Percentiles rank a stretch among this genome's conserved stretches.
phyloP scores from a whole-genome alignment of 495 filamentous ascomycete genomes.

The Elasticomyces elasticus region DNA sequence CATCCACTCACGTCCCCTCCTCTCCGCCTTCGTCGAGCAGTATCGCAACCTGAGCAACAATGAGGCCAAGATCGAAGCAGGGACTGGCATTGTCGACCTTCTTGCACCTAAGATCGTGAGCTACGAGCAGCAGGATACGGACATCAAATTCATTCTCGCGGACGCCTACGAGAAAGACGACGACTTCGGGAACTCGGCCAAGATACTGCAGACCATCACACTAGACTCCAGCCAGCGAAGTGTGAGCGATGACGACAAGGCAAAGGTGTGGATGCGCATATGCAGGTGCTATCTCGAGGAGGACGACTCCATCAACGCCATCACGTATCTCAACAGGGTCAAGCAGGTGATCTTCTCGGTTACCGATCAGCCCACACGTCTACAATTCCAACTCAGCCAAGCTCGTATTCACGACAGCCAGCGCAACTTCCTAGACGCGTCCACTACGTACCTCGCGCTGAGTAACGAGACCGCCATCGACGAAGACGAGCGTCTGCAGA shows the following conservation, averaged over 20 bases:
- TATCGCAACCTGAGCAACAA: conserved; percentile 46
- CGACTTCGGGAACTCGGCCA: conserved; percentile 68
- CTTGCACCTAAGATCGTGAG: conserved; percentile 58
- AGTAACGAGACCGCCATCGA: conserved; percentile 64
- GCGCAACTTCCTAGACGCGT: conserved; percentile 82
- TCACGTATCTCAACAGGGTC: conserved; percentile 80
- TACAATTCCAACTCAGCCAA: conserved; percentile 83
- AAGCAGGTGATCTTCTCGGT: conserved; percentile 82
- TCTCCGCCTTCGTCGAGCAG: conserved; percentile 53
- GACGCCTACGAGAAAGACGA: conserved; percentile 73
- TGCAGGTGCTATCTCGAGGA: conserved; percentile 90
- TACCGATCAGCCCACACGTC: conserved; percentile 54
- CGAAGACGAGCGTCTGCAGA: conserved; percentile 74
- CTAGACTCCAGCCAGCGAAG: conserved; percentile 79
- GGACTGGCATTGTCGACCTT: conserved; percentile 54
- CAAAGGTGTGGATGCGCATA: conserved; percentile 81
- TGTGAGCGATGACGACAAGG: conserved; percentile 67
- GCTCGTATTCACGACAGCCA: conserved; percentile 88
- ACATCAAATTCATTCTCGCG: conserved; percentile 70
- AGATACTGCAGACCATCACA: conserved; percentile 69
- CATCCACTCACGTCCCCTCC: conserved; percentile 60
- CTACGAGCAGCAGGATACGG: conserved; percentile 74
- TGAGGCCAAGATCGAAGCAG: conserved; percentile 58
- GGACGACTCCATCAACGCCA: conserved; percentile 78
- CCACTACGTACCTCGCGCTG: conserved; percentile 75